Base-by-base conservation (phyloP, 805 yeast species). In the Cyberlindnera bimundalis region DNA sequence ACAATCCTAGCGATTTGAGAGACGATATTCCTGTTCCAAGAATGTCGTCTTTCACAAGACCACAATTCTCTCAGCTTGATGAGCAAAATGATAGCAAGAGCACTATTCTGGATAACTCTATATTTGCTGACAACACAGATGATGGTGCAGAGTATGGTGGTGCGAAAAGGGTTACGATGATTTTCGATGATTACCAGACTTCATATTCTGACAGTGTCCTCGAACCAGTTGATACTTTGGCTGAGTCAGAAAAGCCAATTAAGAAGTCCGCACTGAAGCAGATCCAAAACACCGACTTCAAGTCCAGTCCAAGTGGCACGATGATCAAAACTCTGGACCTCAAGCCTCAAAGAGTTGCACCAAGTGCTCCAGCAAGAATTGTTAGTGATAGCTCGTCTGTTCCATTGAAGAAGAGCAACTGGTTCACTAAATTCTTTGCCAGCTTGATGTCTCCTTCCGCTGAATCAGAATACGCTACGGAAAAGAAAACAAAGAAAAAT, bases 361-460 rank as follows among this genome's bases (percentile, higher is more conserved):
- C 61, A 29, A 30, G 32, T 25, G 51, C 51, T 17, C 55, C 59
- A 42, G 45, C 38, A 28, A 45, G 37, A n/a, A 26, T 3, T 12
- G 25, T 37, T 23, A 24, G 40, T 18, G 41, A 41, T 26, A 14
- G 34, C 12, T 31, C 44, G 31, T 56, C 64, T 4, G 51, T 19
- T 14, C 52, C 47, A 40, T 51, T 29, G 33, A 56, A 45, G 51
- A 61, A 60, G 30, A 55, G 58, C 33, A 61, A 59, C 39, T 61
- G 66, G 66, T 68, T 69, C 44, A 66, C 75, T 3, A 62, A 62
- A 38, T 58, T 68, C 29, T 64, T 70, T 6, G 36, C 51, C 12
- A 54, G 58, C 24, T 42, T 59, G 39, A 48, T 53, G 21, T 48
- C 54, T 5, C 37, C 52, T 9, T 19, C 37, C 40, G 50, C 36